Evolutionary conservation across 2,329 filamentous ascomycete species (phyloP), one percentile per base, ranked within the genome.

Genomic region (Aspergillus aculeatinus): DNA sequence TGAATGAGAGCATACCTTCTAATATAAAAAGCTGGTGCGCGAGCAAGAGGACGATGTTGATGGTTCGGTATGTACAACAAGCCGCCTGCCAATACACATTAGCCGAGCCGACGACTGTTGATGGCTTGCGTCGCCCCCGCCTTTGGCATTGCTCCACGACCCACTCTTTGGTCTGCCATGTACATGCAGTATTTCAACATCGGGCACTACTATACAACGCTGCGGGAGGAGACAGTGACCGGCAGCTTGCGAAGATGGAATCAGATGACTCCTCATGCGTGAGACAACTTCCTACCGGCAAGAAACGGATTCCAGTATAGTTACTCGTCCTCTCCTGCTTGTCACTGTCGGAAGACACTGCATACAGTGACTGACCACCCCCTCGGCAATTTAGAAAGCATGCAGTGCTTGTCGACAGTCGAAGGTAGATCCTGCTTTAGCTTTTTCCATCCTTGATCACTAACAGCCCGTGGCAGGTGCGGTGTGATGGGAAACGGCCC

Each of bases 331-430:
- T 12, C 48, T 51, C 39, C 29, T 44, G 27, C 1, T 11, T 19
- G 33, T n/a, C 10, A 11, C 16, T 35, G 1, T 12, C 4, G 12
- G 4, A 12, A 25, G 25, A 19, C 27, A 59, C 5, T 51, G 23
- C 29, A 5, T 5, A 5, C 29, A 39, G 58, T 31, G 14, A 21
- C 48, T 51, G 48, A 35, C 19, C 11, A 4, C 4, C 11, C 16
- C 4, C 11, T n/a, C 10, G 7, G 16, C 14, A 16, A 19, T 21
- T 1, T 35, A 76, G 73, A 76, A 76, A 64, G 74, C 75, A 3
- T 77, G 75, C 60, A 70, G 69, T 60, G 64, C 74, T 44, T 77
- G 75, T 62, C 69, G 75, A n/a, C 67, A 68, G 33, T 76, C 74
- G 1, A 77, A 77, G 65, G 74, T 71, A 55, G 21, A 6, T 9